phyloP scores from a whole-genome alignment of 192 early-diverging fungal species.

The Gigaspora rosea region DNA sequence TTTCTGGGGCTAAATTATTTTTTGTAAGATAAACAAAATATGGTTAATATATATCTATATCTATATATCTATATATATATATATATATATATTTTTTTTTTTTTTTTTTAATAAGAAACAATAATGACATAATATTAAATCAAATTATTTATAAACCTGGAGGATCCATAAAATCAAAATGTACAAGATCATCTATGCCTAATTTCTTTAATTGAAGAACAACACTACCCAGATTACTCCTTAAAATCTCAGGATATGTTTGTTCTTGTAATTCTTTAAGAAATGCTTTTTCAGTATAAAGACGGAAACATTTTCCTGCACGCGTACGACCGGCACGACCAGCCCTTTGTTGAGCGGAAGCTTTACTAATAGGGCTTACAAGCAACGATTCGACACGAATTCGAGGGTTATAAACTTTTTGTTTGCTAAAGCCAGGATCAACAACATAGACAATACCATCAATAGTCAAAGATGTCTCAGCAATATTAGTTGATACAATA shows the following conservation, averaged over 20 bases:
- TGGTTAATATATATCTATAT: background rate
- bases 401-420: constrained; percentile 98
- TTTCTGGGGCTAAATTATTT: constrained; percentile 77
- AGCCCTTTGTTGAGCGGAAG: constrained; percentile 94
- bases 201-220: constrained; percentile 98
- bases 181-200: constrained; percentile 95
- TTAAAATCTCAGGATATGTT: constrained; percentile 97
- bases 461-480: constrained; percentile 97
- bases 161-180: constrained; percentile 99
- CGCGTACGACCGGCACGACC: constrained; percentile 99
- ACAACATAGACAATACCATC: constrained; percentile 99
- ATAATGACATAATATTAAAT: background rate
- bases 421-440: constrained; percentile 98
- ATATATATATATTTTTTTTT: too few relatives aligned
- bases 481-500: constrained; percentile 96
- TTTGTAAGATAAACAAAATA: background rate
- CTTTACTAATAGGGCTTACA: constrained; percentile 93
- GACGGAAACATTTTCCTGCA: constrained; percentile 95
- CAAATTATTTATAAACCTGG: constrained; percentile 45
- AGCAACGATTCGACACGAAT: constrained; percentile 94
- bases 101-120: background rate
- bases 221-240: constrained; percentile 93
- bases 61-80: too few relatives aligned
- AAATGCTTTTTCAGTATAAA: constrained; percentile 98
- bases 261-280: constrained; percentile 92